phyloP scores from a whole-genome alignment of 208 protist species.

The Strigomonas galati region DNA sequence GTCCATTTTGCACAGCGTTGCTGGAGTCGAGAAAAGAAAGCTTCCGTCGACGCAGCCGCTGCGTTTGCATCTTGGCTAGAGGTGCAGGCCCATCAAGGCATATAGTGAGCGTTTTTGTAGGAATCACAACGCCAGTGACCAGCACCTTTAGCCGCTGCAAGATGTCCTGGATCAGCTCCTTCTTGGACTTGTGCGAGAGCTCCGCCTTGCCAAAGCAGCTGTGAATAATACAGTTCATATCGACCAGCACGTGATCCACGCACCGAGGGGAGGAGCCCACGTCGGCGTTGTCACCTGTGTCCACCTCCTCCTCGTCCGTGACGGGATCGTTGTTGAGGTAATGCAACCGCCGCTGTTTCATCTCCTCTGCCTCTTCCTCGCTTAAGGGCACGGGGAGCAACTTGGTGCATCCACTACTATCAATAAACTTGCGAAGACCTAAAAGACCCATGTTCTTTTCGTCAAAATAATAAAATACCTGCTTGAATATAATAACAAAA shows the following conservation, averaged over 20 bases:
- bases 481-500: conserved; percentile 1
- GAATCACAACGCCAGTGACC: conserved; percentile 59
- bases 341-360: conserved; percentile 21
- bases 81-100: conserved; percentile 83
- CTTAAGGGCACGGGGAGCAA: conserved; percentile 52
- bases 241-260: conserved; percentile 73
- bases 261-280: neutral
- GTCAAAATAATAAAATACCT: too few species aligned
- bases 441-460: conserved; percentile 56
- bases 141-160: conserved; percentile 64
- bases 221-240: conserved; percentile 88
- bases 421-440: conserved; percentile 82
- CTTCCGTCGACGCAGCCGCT: conserved; percentile 73
- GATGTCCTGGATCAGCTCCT: conserved; percentile 73
- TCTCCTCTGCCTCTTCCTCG: conserved; percentile 44
- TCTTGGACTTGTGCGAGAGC: conserved; percentile 30
- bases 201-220: conserved; percentile 48
- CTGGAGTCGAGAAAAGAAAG: conserved; percentile 47
- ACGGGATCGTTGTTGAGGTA: conserved; percentile 14
- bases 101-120: conserved; percentile 60
- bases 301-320: conserved; percentile 6
- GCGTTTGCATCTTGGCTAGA: conserved; percentile 78
- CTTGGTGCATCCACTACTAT: conserved; percentile 62
- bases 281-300: neutral
- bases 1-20: conserved; percentile 10